Evolutionary conservation across 345 rosid species (phyloP), one percentile per base, ranked within the genome.

Genomic region (Salix caprea): DNA sequence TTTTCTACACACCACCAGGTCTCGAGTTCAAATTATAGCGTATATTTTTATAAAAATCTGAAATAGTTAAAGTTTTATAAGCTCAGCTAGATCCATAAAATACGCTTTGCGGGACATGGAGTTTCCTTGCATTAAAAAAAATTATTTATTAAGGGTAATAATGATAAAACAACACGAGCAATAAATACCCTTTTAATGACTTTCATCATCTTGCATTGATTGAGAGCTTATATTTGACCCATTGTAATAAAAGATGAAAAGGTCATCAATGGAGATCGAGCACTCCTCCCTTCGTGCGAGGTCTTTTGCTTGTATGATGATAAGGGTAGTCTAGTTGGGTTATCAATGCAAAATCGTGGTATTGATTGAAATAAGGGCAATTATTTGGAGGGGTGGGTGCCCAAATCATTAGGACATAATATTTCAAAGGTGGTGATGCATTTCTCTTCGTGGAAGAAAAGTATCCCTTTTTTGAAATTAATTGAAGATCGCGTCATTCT

Each of bases 401-500:
- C 69, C 74, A 80, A 81, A 84, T 82, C 75, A 84, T 85, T 82
- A 79, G 74, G 73, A 34, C 77, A 84, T 83, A 67, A 82, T 73
- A 74, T 48, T 42, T 44, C 70, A 85, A 79, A 70, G 73, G 65
- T 70, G 77, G 60, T 44, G 67, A 30, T 60, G 46, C 1, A 28
- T 85, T 82, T 32, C 86, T 83, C 81, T 76, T 44, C 74, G 76
- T 24, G 4, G 75, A 85, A 85, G 84, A 69, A 85, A 85, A 65
- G 86, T 76, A 85, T 78, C 82, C 28, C 86, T 85, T 34, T 85
- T 78, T 68, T 74, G 75, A 23, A 34, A 71, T 67, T 78, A 73
- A 81, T 70, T 80, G 84, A 73, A 74, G 44, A 58, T 16, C 36
- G 44, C 48, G 52, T 46, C 61, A 77, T 77, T 67, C 69, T 54